Base-by-base conservation (phyloP, 208 protist genomes). In the Leishmania aethiopica region DNA sequence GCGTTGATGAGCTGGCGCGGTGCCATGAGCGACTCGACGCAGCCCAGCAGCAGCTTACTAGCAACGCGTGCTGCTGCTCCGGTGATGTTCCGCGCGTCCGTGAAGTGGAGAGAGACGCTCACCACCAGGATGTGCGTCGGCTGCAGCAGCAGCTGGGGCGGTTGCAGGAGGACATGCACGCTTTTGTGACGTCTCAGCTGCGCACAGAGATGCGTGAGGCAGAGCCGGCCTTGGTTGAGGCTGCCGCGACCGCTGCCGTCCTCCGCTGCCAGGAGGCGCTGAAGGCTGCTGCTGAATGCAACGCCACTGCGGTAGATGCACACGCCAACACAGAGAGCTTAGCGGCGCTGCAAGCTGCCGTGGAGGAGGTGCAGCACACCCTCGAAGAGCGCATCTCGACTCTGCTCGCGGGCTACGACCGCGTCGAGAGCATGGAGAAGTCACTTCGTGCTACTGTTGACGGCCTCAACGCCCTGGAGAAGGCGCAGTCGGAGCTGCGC, bases 11-110 rank as follows among this genome's bases (percentile, higher is more conserved):
- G 51, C 35, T 77, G 73, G 47, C 51, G 35, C 73, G 51, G 53
- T 84, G 64, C 70, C 69, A 80, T 60, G 49, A 72, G 40, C 81
- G 81, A 32, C 64, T 84, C 22, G 75, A 80, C 45, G 67, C 25
- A 7, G 47, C 77, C 32, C 69, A 84, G 76, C 76, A 80, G 37
- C 53, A 59, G n/a, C 59, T 80, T 5, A 62, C 11, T 45, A 72
- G 57, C 25, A 47, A 77, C 25, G 11, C 57, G 57, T 62, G 75
- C 57, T 42, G 75, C 37, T 49, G 35, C 73, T 59, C 71, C 42
- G 59, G 71, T 57, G 28, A 32, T 57, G 47, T 1, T 19, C 17
- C 4, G 25, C 5, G 32, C 32, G 53, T 17, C 32, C 28, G 73
- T 45, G 51, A 77, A 22, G 19, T 45, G 13, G 53, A 62, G 73